phyloP scores from a whole-genome alignment of 495 filamentous ascomycete species.

The Terfezia boudieri region DNA sequence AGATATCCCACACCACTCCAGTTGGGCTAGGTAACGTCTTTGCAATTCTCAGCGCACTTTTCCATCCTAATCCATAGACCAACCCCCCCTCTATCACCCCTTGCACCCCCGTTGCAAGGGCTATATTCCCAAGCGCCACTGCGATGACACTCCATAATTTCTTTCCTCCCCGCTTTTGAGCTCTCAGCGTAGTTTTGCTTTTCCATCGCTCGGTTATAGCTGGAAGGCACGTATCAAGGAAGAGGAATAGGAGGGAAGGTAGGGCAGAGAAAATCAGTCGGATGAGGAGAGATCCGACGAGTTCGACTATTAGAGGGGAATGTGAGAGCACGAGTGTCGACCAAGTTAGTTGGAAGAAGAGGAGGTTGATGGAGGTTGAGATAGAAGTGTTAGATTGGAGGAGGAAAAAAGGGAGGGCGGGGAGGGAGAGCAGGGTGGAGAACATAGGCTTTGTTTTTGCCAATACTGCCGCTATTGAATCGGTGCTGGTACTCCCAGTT shows the following conservation, averaged over 20 bases:
- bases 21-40: slow-evolving; percentile 40
- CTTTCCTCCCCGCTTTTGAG: slow-evolving; percentile 37
- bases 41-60: slow-evolving; percentile 35
- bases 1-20: slow-evolving; percentile 31
- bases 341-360: slow-evolving; percentile 88
- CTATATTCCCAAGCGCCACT: slow-evolving; percentile 44
- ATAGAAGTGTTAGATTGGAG: slow-evolving; percentile 33
- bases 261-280: slow-evolving; percentile 51
- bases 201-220: slow-evolving; percentile 45
- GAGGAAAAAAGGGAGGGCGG: slow-evolving; percentile 43
- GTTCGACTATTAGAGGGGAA: slow-evolving; percentile 49
- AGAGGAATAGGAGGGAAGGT: slow-evolving; percentile 49
- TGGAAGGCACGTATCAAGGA: slow-evolving; percentile 49
- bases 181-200: slow-evolving; percentile 34
- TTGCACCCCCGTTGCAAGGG: slow-evolving; percentile 34
- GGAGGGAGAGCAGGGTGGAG: slow-evolving; percentile 45
- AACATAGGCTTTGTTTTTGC: slow-evolving; percentile 19
- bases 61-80: slow-evolving; percentile 26
- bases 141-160: slow-evolving; percentile 21
- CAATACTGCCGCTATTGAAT: background rate
- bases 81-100: slow-evolving; percentile 33
- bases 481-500: too few relatives aligned
- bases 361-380: slow-evolving; percentile 56
- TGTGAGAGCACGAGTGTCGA: slow-evolving; percentile 59
- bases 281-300: slow-evolving; percentile 41